Conservation (phyloP, 2,329 filamentous ascomycete genomes). For the Phialocephala subalpina region DNA sequence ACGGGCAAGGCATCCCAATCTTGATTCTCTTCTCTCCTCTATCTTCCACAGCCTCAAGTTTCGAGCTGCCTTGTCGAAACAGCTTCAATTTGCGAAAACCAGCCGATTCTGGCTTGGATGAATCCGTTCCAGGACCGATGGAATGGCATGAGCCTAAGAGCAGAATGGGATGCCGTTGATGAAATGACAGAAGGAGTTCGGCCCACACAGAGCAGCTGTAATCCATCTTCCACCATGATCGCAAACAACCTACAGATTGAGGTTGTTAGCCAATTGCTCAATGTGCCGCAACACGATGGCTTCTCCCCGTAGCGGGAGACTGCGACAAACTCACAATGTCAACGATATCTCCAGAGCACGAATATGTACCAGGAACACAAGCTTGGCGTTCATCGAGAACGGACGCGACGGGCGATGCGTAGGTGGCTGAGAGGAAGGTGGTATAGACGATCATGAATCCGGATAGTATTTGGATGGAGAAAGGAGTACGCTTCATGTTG, state of each 20-base stretch:
- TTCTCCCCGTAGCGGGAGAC: not conserved
- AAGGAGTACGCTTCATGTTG: not conserved
- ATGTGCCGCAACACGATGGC: not conserved
- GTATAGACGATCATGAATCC: not conserved
- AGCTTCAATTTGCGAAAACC: not conserved
- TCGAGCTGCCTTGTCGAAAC: not conserved
- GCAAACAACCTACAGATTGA: not conserved
- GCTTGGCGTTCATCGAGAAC: not conserved
- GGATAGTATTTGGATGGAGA: not conserved
- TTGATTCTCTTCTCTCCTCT: not conserved
- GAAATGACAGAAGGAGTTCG: constrained; percentile 1
- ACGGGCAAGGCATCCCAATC: not conserved
- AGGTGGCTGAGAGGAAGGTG: not conserved
- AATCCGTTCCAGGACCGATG: not conserved
- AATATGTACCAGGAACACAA: not conserved
- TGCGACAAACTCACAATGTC: not conserved
- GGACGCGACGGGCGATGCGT: not conserved
- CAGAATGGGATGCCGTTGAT: not conserved
- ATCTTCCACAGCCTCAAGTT: not conserved
- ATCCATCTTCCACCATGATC: not conserved
- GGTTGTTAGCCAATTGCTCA: not conserved
- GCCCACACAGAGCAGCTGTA: not conserved
- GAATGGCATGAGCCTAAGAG: not conserved
- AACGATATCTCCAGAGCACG: not conserved
- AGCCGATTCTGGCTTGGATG: not conserved